A percentile compares a stretch with the other conserved stretches of the same genome.
These are phyloP conservation scores for Priceomyces haplophilus DNA, from an alignment of 805 yeast genomes.

Conservation along the genomic window DNA sequence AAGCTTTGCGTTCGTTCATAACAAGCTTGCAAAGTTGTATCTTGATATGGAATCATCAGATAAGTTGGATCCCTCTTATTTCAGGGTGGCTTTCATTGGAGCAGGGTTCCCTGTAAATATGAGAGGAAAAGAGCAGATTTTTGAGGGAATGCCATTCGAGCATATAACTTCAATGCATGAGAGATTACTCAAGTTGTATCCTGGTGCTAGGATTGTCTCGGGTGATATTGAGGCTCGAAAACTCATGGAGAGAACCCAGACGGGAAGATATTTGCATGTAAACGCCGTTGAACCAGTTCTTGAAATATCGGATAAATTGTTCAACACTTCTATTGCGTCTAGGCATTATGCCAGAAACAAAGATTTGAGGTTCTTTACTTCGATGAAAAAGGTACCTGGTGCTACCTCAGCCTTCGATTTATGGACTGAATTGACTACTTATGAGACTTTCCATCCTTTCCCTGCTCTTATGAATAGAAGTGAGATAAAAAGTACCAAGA, in stretches of 20 bases:
- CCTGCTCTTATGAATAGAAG: constrained; percentile 87
- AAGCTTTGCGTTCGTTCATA: constrained; percentile 70
- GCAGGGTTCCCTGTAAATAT: constrained; percentile 78
- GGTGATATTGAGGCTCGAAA: constrained; percentile 56
- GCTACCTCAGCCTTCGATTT: constrained; percentile 66
- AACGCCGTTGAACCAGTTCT: constrained; percentile 68
- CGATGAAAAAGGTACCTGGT: constrained; percentile 70
- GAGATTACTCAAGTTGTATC: constrained; percentile 68
- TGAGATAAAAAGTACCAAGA: constrained; percentile 52
- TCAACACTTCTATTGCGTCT: constrained; percentile 56
- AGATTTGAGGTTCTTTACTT: constrained; percentile 66
- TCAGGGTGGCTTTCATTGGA: constrained; percentile 78
- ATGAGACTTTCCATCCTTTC: constrained; percentile 70
- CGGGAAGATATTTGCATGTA: constrained; percentile 74
- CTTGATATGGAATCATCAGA: constrained; percentile 64
- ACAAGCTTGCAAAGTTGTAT: constrained; percentile 66
- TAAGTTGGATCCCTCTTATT: constrained; percentile 71
- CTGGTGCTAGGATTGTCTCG: constrained; percentile 73
- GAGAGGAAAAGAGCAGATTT: constrained; percentile 73
- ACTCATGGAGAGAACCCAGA: constrained; percentile 48
- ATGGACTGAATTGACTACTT: constrained; percentile 87
- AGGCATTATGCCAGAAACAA: constrained; percentile 73
- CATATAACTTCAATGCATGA: constrained; percentile 81
- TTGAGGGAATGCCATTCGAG: constrained; percentile 85
- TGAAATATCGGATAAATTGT: constrained; percentile 45